Base-by-base conservation (phyloP, 306 rosid genomes). In the Quercus glauca region DNA sequence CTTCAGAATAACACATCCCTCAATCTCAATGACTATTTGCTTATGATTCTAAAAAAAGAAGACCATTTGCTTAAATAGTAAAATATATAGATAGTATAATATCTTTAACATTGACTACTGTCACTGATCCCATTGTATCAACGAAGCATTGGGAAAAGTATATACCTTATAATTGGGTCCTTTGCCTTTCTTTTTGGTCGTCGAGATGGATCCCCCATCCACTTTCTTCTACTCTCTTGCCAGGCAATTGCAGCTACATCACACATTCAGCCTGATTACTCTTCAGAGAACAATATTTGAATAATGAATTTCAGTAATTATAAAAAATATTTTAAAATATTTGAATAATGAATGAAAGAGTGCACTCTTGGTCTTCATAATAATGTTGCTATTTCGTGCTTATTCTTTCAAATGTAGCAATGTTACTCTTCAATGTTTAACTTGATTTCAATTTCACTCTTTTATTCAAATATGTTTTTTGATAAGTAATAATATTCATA, bases 91-190 rank as follows among this genome's bases (percentile, higher is more conserved):
- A 51, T 45, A 5, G 35, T n/a, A 52, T 13, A 51, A 64, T 11
- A 49, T 33, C 18, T 80, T 35, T 53, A 33, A 45, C 5, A 21
- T 23, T 60, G 63, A 73, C 35, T 29, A 60, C 23, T 73, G 69
- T n/a, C 70, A 60, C 75, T 45, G 71, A 73, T 33, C 63, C 45
- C 33, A 11, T 41, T 69, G 55, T 23, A 61, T 14, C 10, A 28
- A 51, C 56, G 17, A 81, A 75, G 31, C 4, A 23, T 63, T 53
- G 35, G 60, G 63, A 61, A 18, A 52, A 75, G 43, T 43, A n/a
- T 28, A 52, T 83, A 93, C 99, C 99, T 95, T 86, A 95, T 91
- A 75, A 93, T 86, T 1, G 89, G 91, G 55, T 95, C 99, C 86
- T 83, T 95, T 52, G 80, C 84, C 67, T 75, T 77, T 89, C 87